Percentiles rank a stretch among this genome's conserved stretches.
phyloP scores from a whole-genome alignment of 73 alveolate genomes.

The Tetrahymena elliotti region DNA sequence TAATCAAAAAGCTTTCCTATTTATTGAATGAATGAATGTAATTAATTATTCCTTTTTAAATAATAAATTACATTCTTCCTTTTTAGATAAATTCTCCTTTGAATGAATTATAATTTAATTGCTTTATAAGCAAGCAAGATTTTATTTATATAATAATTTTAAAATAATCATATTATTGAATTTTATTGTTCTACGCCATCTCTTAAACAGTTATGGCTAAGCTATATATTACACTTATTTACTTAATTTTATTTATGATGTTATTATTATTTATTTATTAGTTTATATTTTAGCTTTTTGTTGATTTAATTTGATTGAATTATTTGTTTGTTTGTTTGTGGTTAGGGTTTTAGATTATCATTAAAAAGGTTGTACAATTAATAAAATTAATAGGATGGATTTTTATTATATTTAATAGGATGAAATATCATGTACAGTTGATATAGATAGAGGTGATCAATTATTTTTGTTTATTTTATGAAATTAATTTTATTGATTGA shows the following conservation, averaged over 20 bases:
- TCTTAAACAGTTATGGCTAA: background rate
- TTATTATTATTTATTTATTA: too few relatives aligned
- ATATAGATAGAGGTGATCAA: background rate
- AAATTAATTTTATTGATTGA: too few relatives aligned
- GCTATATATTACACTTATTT: background rate
- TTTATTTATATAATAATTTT: too few relatives aligned
- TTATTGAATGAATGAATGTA: too few relatives aligned
- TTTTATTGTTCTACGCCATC: background rate
- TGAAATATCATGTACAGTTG: background rate
- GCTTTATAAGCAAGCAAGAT: background rate
- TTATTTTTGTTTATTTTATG: background rate
- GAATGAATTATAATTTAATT: too few relatives aligned
- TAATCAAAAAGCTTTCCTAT: too few relatives aligned
- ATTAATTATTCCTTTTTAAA: too few relatives aligned
- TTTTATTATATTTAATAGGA: background rate
- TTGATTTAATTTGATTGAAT: too few relatives aligned
- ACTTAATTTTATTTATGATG: too few relatives aligned
- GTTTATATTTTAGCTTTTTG: background rate
- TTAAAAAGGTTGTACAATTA: background rate
- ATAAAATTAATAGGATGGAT: background rate
- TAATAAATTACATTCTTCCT: background rate
- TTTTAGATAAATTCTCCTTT: background rate
- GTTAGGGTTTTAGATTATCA: background rate
- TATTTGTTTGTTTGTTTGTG: background rate
- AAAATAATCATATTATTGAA: background rate